A percentile compares a stretch with the other conserved stretches of the same genome.
Conservation (phyloP, 345 rosid species). For the Passiflora organensis region DNA sequence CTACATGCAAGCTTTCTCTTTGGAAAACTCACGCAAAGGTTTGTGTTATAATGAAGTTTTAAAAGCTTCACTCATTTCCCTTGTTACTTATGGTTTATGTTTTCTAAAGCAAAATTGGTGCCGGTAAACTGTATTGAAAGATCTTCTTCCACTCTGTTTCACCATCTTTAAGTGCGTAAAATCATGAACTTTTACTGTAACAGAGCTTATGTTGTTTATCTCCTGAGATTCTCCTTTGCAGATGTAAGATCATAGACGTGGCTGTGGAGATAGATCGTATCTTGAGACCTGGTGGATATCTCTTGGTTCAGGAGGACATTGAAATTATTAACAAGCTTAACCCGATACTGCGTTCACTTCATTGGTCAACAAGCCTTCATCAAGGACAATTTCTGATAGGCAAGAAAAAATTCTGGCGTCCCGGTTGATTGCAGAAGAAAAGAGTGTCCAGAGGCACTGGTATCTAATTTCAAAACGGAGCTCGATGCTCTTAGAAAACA, state of each 20-base stretch:
- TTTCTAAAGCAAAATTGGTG: not conserved
- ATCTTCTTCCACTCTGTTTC: no score
- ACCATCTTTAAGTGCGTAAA: no score
- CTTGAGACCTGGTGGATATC: conserved; percentile 73
- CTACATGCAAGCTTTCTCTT: conserved; percentile 72
- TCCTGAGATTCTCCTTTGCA: conserved; percentile 11
- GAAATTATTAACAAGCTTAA: conserved; percentile 51
- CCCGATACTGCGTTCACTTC: conserved; percentile 49
- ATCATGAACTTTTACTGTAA: no score
- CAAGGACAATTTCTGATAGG: conserved; percentile 65
- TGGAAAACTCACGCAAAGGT: conserved; percentile 50
- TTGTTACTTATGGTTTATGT: not conserved
- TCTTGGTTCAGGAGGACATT: conserved; percentile 65
- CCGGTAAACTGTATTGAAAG: no score
- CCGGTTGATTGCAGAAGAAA: conserved; percentile 23
- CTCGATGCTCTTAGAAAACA: no score
- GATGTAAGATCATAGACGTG: conserved; percentile 57
- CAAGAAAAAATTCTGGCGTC: conserved; percentile 75
- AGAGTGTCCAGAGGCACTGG: not conserved
- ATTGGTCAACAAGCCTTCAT: conserved; percentile 57
- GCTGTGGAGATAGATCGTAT: conserved; percentile 73
- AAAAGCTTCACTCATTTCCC: not conserved
- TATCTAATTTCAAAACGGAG: not conserved
- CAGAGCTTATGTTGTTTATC: no score
- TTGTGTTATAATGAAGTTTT: not conserved